Percentiles rank a stretch among this genome's conserved stretches.
Evolutionary conservation across 352 stramenopile species (phyloP).

Genomic region (Hyaloperonospora arabidopsidis): DNA sequence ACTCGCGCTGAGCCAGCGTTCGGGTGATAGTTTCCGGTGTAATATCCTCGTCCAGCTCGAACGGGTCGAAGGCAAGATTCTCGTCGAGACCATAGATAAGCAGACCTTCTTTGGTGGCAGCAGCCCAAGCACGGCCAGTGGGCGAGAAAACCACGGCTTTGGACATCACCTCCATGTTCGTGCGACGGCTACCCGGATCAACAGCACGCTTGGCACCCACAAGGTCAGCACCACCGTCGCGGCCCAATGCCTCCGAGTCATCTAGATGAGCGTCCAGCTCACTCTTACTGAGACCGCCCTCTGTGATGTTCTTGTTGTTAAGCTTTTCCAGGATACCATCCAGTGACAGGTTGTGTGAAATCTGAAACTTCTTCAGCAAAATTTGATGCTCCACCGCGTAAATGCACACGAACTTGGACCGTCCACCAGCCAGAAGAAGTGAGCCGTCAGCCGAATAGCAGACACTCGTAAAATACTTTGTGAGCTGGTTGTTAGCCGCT

Average conservation of each 20-base stretch:
- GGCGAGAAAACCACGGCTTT: slow-evolving; percentile 95
- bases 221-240: slow-evolving; percentile 40
- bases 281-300: slow-evolving; percentile 54
- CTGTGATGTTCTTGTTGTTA: slow-evolving; percentile 84
- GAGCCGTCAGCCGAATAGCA: slow-evolving; percentile 97
- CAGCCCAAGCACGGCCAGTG: slow-evolving; percentile 94
- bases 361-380: slow-evolving; percentile 99
- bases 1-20: slow-evolving; percentile 86
- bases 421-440: slow-evolving; percentile 94
- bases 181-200: slow-evolving; percentile 84
- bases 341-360: slow-evolving; percentile 95
- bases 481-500: slow-evolving; percentile 85
- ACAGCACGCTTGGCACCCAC: slow-evolving; percentile 85
- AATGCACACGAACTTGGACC: slow-evolving; percentile 99
- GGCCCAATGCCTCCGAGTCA: slow-evolving; percentile 23
- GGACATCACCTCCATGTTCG: slow-evolving; percentile 83
- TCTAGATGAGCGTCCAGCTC: slow-evolving; percentile 68
- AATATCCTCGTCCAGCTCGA: slow-evolving; percentile 96
- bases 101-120: slow-evolving; percentile 95
- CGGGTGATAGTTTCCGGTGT: slow-evolving; percentile 90
- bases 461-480: slow-evolving; percentile 98
- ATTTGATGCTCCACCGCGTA: slow-evolving; percentile 94
- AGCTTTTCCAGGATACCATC: slow-evolving; percentile 97
- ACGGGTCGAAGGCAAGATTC: slow-evolving; percentile 97
- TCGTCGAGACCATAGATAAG: slow-evolving; percentile 96